These are phyloP conservation scores for Geosmithia putterillii DNA, from an alignment of 2,329 filamentous ascomycete genomes.

Conservation along the genomic window DNA sequence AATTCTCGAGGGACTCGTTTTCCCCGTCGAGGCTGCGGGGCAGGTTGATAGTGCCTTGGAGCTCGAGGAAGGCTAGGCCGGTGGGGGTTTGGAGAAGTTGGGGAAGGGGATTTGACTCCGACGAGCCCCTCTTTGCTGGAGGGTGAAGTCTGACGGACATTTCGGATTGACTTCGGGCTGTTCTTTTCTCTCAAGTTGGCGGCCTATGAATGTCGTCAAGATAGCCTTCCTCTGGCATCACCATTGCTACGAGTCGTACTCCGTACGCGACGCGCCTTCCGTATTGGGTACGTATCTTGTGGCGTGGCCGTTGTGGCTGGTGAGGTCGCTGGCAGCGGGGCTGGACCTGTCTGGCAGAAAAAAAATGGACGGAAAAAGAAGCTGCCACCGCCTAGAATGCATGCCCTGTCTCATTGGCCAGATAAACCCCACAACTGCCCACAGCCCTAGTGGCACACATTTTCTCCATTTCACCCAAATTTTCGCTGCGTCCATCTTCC, in stretches of 20 bases:
- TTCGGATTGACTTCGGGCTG: conserved; percentile 20
- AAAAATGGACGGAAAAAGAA: conserved; percentile 7
- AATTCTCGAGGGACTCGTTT: conserved; percentile 10
- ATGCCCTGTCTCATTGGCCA: conserved; percentile 17
- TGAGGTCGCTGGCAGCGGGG: neutral
- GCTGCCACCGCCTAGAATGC: conserved; percentile 8
- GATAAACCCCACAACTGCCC: neutral
- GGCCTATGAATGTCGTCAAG: too few relatives aligned
- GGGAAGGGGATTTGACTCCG: conserved; percentile 50
- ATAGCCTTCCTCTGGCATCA: too few relatives aligned
- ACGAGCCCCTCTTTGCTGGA: conserved; percentile 13
- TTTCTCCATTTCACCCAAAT: conserved; percentile 23
- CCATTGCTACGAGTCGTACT: too few relatives aligned
- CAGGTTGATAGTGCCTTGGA: conserved; percentile 83
- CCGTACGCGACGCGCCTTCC: too few relatives aligned
- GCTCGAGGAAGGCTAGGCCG: conserved; percentile 79
- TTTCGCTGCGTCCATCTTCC: conserved; percentile 9
- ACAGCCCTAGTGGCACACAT: conserved; percentile 28
- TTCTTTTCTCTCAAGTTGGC: neutral
- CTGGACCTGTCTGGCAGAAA: neutral
- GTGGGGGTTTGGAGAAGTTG: conserved; percentile 77
- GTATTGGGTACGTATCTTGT: too few relatives aligned
- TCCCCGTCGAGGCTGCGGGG: conserved; percentile 29
- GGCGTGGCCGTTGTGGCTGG: conserved; percentile 1
- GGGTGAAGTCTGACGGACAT: conserved; percentile 27